phyloP scores from a whole-genome alignment of 2,329 filamentous ascomycete species.

The Fusarium goolgardi region DNA sequence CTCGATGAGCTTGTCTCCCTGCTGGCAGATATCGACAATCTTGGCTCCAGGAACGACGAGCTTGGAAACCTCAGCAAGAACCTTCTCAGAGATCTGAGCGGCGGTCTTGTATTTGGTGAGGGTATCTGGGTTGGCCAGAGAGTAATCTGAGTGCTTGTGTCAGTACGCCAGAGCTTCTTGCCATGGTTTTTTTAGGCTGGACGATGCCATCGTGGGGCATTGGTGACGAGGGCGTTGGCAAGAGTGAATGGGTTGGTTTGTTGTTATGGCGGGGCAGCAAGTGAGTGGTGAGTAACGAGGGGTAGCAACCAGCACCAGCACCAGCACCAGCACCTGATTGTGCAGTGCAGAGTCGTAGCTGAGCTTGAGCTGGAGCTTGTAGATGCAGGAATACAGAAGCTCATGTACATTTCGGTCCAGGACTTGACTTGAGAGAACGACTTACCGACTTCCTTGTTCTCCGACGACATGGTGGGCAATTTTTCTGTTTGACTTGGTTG shows the following conservation, averaged over 20 bases:
- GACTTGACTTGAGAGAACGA: constrained; percentile 25
- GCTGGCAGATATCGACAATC: constrained; percentile 93
- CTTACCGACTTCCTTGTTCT: constrained; percentile 60
- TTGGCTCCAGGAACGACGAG: constrained; percentile 86
- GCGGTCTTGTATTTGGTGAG: constrained; percentile 99
- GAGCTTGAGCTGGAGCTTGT: constrained; percentile 14
- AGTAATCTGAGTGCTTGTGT: constrained; percentile 74
- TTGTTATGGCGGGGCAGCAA: constrained; percentile 44
- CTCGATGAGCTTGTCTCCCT: constrained; percentile 93
- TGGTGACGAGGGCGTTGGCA: constrained; percentile 43
- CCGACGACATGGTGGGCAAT: constrained; percentile 58
- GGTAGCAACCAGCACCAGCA: constrained; percentile 39
- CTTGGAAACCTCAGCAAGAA: constrained; percentile 83
- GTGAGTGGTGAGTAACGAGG: constrained; percentile 37
- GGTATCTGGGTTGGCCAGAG: constrained; percentile 90
- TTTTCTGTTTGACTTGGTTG: constrained; percentile 36
- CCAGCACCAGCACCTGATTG: constrained; percentile 4
- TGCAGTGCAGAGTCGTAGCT: constrained; percentile 10
- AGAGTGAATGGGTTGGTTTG: constrained; percentile 28
- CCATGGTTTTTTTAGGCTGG: constrained; percentile 9
- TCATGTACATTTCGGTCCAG: neutral
- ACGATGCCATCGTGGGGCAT: constrained; percentile 34
- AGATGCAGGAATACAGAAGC: neutral
- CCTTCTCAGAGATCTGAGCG: constrained; percentile 93
- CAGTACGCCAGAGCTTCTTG: constrained; percentile 16